phyloP scores from a whole-genome alignment of 805 yeast genomes.

The Starmerella potacharoeniae region DNA sequence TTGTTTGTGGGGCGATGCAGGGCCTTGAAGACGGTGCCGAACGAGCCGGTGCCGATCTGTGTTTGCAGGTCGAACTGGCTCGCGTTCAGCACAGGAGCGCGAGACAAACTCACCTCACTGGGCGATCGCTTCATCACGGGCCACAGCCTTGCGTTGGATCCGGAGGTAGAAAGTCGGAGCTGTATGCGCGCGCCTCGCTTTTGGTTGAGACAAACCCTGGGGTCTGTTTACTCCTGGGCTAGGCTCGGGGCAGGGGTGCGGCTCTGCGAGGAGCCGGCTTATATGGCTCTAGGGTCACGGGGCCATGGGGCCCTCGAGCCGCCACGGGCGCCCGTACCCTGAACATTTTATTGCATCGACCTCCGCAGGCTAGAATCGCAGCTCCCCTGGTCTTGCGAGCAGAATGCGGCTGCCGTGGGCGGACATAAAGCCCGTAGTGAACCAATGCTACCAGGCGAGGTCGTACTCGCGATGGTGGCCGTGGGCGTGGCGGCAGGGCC shows the following conservation, averaged over 20 bases:
- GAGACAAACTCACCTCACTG: neutral
- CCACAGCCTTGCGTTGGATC: neutral
- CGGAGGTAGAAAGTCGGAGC: neutral
- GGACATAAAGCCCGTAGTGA: neutral
- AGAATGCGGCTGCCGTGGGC: conserved; percentile 2
- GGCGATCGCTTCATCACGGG: neutral
- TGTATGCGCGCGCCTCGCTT: neutral
- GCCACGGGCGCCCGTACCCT: neutral
- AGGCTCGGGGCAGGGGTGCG: neutral
- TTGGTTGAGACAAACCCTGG: neutral
- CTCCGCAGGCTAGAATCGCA: neutral
- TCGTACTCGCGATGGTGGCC: conserved; percentile 2
- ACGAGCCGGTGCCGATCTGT: conserved; percentile 67
- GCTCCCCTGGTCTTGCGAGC: neutral
- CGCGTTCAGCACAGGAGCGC: neutral
- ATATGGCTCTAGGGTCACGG: too few species aligned
- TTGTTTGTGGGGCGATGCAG: conserved; percentile 33
- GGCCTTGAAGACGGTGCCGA: conserved; percentile 65
- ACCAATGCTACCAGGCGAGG: neutral
- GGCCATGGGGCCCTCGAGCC: neutral
- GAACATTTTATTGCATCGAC: neutral
- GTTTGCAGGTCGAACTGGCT: conserved; percentile 37
- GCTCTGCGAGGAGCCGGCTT: neutral
- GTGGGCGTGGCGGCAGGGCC: neutral
- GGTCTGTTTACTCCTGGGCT: neutral